These are phyloP conservation scores for Kwoniella europaea DNA, from an alignment of 768 basidiomycete genomes.

Conservation along the genomic window DNA sequence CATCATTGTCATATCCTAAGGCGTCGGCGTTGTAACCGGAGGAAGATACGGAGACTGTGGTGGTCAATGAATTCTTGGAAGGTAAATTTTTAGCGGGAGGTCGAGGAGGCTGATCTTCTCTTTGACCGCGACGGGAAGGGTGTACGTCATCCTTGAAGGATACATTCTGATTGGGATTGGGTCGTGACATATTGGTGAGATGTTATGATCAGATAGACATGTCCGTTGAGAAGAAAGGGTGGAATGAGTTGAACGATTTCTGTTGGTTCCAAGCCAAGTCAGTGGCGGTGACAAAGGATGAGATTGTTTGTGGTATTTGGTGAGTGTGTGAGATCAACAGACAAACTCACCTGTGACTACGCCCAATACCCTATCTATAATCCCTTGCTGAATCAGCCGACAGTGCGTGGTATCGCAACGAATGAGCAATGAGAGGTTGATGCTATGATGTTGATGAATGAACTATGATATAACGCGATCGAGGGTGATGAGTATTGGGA, in stretches of 20 bases:
- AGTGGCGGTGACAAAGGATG: slow-evolving; percentile 11
- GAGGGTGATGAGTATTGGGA: no score
- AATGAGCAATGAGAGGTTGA: no score
- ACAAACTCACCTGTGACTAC: no score
- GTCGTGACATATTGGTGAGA: slow-evolving; percentile 43
- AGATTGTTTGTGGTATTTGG: no score
- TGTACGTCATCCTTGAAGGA: slow-evolving; percentile 45
- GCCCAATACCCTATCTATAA: no score
- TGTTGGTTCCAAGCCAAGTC: not conserved
- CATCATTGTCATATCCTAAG: slow-evolving; percentile 39
- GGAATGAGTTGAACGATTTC: not conserved
- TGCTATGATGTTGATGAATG: no score
- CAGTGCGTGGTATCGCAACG: no score
- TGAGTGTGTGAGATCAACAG: not conserved
- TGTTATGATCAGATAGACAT: slow-evolving; percentile 1
- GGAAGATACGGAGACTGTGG: slow-evolving; percentile 29
- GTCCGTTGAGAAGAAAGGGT: slow-evolving; percentile 1
- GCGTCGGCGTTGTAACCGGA: slow-evolving; percentile 24
- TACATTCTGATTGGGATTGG: slow-evolving; percentile 40
- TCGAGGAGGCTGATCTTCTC: slow-evolving; percentile 42
- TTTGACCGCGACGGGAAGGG: slow-evolving; percentile 42
- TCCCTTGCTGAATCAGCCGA: no score
- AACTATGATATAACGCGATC: no score
- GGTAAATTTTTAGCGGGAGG: slow-evolving; percentile 42
- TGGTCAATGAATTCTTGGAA: slow-evolving; percentile 38